Evolutionary conservation across 2,329 filamentous ascomycete genomes (phyloP).

Genomic region (Cadophora malorum): DNA sequence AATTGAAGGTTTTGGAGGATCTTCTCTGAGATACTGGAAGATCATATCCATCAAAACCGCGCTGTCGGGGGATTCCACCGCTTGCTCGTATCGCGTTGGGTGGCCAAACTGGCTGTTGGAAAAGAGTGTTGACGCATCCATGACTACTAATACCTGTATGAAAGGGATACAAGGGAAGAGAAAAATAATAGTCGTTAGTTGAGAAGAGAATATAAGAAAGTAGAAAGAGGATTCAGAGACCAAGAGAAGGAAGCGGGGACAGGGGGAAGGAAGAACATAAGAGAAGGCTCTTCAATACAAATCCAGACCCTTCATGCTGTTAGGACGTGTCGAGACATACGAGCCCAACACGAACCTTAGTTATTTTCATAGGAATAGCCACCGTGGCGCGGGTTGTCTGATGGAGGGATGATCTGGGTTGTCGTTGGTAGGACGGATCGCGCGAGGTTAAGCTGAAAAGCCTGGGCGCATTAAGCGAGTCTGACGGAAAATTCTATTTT

Average conservation of each 20-base stretch:
- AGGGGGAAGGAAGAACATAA: not conserved
- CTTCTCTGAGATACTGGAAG: slow-evolving; percentile 24
- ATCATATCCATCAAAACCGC: slow-evolving; percentile 26
- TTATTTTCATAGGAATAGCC: slow-evolving; percentile 12
- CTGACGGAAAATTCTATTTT: slow-evolving; percentile 9
- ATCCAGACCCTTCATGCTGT: not conserved
- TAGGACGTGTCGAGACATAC: not conserved
- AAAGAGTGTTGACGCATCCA: slow-evolving; percentile 18
- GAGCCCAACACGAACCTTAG: not conserved
- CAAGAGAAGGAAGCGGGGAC: slow-evolving; percentile 5
- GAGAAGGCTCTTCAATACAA: slow-evolving; percentile 13
- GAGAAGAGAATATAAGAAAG: not conserved
- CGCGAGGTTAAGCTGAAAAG: slow-evolving; percentile 10
- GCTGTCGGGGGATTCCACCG: slow-evolving; percentile 18
- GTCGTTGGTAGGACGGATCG: not conserved
- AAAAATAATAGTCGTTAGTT: not conserved
- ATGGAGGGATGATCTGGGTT: not conserved
- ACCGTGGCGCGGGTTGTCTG: slow-evolving; percentile 18
- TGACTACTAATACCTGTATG: not conserved
- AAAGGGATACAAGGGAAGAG: not conserved
- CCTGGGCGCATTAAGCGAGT: slow-evolving; percentile 9
- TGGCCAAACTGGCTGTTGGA: slow-evolving; percentile 8
- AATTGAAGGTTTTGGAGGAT: slow-evolving; percentile 15
- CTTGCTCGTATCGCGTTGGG: slow-evolving; percentile 12
- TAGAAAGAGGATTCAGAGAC: slow-evolving; percentile 3